These are phyloP conservation scores for Apiotrichum veenhuisii DNA, from an alignment of 1,284 basidiomycete genomes.

Conservation along the genomic window DNA sequence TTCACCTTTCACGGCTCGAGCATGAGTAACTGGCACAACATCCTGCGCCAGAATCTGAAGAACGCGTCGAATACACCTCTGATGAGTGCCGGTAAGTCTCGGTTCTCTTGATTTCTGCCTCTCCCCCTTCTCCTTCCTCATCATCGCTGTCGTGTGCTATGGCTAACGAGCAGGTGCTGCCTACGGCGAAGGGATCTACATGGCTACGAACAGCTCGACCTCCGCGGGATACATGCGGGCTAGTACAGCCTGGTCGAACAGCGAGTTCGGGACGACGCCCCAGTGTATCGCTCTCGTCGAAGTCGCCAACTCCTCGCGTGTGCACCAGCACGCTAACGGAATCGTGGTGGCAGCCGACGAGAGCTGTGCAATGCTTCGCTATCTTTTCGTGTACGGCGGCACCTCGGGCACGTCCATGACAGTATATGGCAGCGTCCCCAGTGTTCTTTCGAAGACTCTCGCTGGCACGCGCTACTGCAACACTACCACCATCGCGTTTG, in stretches of 20 bases:
- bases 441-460: background rate
- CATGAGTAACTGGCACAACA: constrained; percentile 16
- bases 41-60: constrained; percentile 15
- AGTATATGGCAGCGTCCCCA: background rate
- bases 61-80: constrained; percentile 9
- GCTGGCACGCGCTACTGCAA: constrained; percentile 3
- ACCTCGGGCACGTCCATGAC: too few relatives aligned
- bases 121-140: too few relatives aligned
- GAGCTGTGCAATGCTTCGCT: constrained; percentile 12
- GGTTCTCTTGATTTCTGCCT: background rate
- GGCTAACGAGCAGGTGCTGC: background rate
- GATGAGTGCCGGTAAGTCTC: constrained; percentile 4
- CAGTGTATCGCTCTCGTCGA: constrained; percentile 8
- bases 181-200: constrained; percentile 10
- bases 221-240: background rate
- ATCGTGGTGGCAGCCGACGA: constrained; percentile 13
- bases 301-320: constrained; percentile 13
- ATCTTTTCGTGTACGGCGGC: constrained; percentile 13
- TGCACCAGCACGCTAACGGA: constrained; percentile 1
- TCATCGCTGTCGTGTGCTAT: too few relatives aligned
- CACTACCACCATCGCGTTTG: constrained; percentile 9
- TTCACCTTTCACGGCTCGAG: constrained; percentile 10
- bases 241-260: background rate
- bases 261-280: background rate
- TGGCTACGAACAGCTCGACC: background rate